A percentile compares a stretch with the other conserved stretches of the same genome.
Conservation (phyloP, 257 asterid species). For the Solanum stenotomum region DNA sequence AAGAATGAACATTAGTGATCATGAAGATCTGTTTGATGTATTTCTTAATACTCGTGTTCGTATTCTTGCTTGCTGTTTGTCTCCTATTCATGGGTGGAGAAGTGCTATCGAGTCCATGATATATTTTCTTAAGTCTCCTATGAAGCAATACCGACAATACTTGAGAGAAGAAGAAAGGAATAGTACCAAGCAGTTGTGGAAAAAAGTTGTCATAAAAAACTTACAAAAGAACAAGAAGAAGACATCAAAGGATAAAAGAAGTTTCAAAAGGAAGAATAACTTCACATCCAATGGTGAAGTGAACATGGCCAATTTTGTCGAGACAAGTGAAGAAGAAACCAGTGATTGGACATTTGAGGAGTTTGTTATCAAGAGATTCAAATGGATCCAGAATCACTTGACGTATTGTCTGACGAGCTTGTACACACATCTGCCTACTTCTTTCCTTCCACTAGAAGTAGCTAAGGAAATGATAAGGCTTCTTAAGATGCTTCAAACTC, state of each 20-base stretch:
- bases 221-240: slow-evolving; percentile 7
- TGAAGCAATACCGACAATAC: slow-evolving; percentile 11
- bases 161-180: not conserved
- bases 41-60: slow-evolving; percentile 28
- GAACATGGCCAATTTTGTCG: not conserved
- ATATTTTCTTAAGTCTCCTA: slow-evolving; percentile 28
- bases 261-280: not conserved
- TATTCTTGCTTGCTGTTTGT: slow-evolving; percentile 14
- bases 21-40: slow-evolving; percentile 29
- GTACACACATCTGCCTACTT: slow-evolving; percentile 37
- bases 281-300: not conserved
- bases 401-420: slow-evolving; percentile 15
- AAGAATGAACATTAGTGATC: slow-evolving; percentile 24
- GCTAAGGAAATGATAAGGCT: slow-evolving; percentile 13
- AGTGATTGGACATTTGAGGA: slow-evolving; percentile 32
- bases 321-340: not conserved
- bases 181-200: not conserved
- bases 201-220: slow-evolving; percentile 11
- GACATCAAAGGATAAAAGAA: not conserved
- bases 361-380: slow-evolving; percentile 14
- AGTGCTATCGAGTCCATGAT: slow-evolving; percentile 14
- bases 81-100: slow-evolving; percentile 30
- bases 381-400: not conserved
- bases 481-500: slow-evolving; percentile 4
- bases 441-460: slow-evolving; percentile 11